Conservation (phyloP, 1,284 basidiomycete species). For the Cryptococcus wingfieldii region DNA sequence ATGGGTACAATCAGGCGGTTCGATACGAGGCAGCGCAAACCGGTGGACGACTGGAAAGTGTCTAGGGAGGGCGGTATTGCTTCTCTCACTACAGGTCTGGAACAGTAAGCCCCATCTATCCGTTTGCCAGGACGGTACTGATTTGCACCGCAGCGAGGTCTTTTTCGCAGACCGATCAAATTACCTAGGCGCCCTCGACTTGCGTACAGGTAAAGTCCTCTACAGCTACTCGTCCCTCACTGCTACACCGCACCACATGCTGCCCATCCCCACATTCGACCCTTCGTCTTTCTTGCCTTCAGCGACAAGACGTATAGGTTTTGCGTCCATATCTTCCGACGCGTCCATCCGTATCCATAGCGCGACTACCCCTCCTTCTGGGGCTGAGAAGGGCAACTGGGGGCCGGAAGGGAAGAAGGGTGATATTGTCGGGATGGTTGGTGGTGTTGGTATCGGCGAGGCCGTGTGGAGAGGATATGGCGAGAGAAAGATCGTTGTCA, state of each 20-base stretch:
- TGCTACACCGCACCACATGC: conserved; percentile 35
- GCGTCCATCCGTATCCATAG: conserved; percentile 64
- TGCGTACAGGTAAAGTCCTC: conserved; percentile 64
- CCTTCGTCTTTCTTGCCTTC: not conserved
- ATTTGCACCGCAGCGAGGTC: conserved; percentile 56
- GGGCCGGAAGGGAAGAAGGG: conserved; percentile 61
- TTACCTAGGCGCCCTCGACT: conserved; percentile 66
- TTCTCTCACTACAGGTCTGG: conserved; percentile 58
- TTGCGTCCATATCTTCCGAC: conserved; percentile 42
- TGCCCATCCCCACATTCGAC: conserved; percentile 22
- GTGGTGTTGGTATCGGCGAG: conserved; percentile 57
- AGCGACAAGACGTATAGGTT: conserved; percentile 15
- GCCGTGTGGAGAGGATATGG: conserved; percentile 55
- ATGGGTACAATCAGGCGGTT: conserved; percentile 72
- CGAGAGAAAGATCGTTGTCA: conserved; percentile 52
- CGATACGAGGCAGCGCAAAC: conserved; percentile 70
- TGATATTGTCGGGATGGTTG: conserved; percentile 62
- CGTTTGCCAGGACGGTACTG: not conserved
- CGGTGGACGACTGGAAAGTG: conserved; percentile 49
- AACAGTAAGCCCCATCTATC: conserved; percentile 58
- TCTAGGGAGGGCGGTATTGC: conserved; percentile 60
- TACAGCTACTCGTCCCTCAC: conserved; percentile 60
- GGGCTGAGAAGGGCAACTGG: conserved; percentile 55
- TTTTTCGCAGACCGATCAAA: conserved; percentile 71
- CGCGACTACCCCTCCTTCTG: conserved; percentile 54